Base-by-base conservation (phyloP, 2,329 filamentous ascomycete species). In the Sphaerulina musiva region DNA sequence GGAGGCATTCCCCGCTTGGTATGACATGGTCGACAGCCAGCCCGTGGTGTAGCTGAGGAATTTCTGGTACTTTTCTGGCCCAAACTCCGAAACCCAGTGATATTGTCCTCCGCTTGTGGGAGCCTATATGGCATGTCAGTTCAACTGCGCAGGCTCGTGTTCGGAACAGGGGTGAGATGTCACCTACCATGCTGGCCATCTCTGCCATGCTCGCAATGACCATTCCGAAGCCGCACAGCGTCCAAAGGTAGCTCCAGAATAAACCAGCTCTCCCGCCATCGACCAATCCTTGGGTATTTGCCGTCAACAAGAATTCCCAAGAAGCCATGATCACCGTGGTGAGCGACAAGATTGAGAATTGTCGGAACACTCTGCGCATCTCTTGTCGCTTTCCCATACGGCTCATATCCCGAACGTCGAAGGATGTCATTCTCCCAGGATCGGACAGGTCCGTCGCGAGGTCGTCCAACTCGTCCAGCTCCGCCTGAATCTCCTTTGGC, bases 301-400 rank as follows among this genome's bases (percentile, higher is more conserved):
- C 72, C 61, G 70, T 68, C 3, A 78, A 62, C 4, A 73, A 66
- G 12, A 73, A 72, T 59, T 81, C 78, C 78, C 78, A 80, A 0
- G 78, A 78, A 41, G 73, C 74, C 64, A 78, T 73, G 40, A 77
- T 70, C 8, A 76, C 74, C 53, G 75, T 76, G 20, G 73, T 74
- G 51, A 79, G 78, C 1, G 74, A 74, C n/a, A 80, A 63, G 9
- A 76, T 76, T 1, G 75, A 74, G 46, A 77, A 60, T 57, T 75
- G 74, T 4, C 72, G 67, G 54, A 79, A 80, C 55, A 76, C 76
- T 53, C 77, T 67, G 70, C 72, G 71, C 63, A 78, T 70, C 46
- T 77, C 73, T 52, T 76, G 74, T 26, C 69, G 65, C 62, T 77
- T 78, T 12, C 76, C 76, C 70, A 78, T 68, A n/a, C 75, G 72